phyloP scores from a whole-genome alignment of 768 basidiomycete genomes.

The Leucocoprinus leucothites region DNA sequence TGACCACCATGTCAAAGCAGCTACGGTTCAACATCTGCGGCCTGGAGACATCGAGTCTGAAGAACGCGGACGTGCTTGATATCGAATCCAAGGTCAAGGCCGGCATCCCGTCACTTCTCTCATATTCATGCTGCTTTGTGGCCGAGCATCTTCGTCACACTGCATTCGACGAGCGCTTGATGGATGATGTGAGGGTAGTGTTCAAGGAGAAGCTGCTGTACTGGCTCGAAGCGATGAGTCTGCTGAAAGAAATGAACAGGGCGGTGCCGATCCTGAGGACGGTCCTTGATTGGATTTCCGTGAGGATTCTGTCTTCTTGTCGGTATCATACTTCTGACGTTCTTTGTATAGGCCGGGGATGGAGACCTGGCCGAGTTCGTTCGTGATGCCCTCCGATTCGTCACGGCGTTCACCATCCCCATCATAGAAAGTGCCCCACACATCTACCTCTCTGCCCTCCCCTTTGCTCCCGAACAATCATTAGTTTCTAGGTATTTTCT shows the following conservation, averaged over 20 bases:
- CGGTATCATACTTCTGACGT: background rate
- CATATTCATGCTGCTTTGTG: slow-evolving; percentile 31
- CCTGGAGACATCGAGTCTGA: slow-evolving; percentile 25
- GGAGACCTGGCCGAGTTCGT: slow-evolving; percentile 12
- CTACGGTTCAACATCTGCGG: slow-evolving; percentile 34
- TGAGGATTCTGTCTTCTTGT: slow-evolving; percentile 1
- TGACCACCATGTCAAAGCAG: slow-evolving; percentile 24
- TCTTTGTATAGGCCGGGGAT: background rate
- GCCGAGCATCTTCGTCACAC: slow-evolving; percentile 21
- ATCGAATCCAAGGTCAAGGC: slow-evolving; percentile 18
- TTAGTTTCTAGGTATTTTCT: slow-evolving; percentile 15
- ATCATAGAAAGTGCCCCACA: slow-evolving; percentile 22
- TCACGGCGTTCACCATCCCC: slow-evolving; percentile 14
- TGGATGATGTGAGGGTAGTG: slow-evolving; percentile 17
- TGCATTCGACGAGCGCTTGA: background rate
- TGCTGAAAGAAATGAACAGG: slow-evolving; percentile 17
- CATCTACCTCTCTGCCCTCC: slow-evolving; percentile 25
- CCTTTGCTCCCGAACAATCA: slow-evolving; percentile 24
- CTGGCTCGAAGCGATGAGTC: slow-evolving; percentile 31
- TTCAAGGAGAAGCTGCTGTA: slow-evolving; percentile 22
- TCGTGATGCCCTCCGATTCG: slow-evolving; percentile 18
- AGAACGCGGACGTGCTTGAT: slow-evolving; percentile 24
- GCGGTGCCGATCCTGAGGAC: slow-evolving; percentile 1
- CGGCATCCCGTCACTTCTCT: slow-evolving; percentile 22
- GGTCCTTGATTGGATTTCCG: slow-evolving; percentile 12